These are phyloP conservation scores for Rhexocercosporidium sp. DNA, from an alignment of 2,329 filamentous ascomycete genomes.

Conservation along the genomic window DNA sequence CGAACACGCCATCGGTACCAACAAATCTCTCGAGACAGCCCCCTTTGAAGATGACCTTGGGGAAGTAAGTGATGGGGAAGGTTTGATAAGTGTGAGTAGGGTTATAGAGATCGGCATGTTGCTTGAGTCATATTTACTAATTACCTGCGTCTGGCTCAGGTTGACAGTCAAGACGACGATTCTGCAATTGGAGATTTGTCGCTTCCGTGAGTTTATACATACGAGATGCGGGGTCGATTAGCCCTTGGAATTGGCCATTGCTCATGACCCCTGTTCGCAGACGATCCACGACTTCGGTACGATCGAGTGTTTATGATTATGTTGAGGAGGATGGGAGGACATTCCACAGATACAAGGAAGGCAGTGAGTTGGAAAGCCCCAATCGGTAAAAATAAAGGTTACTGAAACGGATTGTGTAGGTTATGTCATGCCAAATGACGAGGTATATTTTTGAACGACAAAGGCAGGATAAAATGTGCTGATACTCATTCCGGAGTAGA, in stretches of 20 bases:
- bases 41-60: background rate
- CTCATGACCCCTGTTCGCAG: background rate
- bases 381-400: background rate
- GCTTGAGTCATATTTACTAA: background rate
- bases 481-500: background rate
- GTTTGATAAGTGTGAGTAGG: slow-evolving; percentile 3
- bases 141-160: background rate
- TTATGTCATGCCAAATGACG: slow-evolving; percentile 22
- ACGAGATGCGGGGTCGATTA: background rate
- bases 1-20: background rate
- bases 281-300: slow-evolving; percentile 40
- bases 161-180: slow-evolving; percentile 20
- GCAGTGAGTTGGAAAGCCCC: slow-evolving; percentile 31
- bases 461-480: background rate
- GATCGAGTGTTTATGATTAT: slow-evolving; percentile 51
- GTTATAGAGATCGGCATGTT: background rate
- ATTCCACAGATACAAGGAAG: slow-evolving; percentile 52
- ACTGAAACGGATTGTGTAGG: background rate
- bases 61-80: slow-evolving; percentile 13
- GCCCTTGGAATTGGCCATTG: no score
- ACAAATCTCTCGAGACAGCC: background rate
- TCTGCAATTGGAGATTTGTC: slow-evolving; percentile 19
- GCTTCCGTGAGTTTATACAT: background rate
- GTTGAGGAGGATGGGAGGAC: slow-evolving; percentile 54
- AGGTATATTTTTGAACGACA: background rate